Evolutionary conservation across 768 basidiomycete species (phyloP).

Genomic region (Leccinellum rugosiceps): DNA sequence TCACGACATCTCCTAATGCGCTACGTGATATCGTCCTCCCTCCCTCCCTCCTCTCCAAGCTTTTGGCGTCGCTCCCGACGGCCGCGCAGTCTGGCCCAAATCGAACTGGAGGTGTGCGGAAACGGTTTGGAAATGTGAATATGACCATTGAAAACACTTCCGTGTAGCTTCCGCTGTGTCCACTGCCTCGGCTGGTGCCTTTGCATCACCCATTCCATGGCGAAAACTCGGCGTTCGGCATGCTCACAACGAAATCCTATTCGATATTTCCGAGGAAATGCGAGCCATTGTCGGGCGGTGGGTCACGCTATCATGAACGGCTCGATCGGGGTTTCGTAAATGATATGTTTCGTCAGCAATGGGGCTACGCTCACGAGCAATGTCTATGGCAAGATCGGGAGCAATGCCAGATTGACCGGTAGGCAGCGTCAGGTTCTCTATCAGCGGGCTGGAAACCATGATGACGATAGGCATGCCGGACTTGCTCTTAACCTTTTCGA

Average conservation of each 20-base stretch:
- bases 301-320: neutral
- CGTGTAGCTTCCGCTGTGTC: conserved; percentile 33
- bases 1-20: conserved; percentile 87
- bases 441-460: neutral
- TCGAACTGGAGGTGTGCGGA: conserved; percentile 27
- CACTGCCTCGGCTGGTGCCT: conserved; percentile 44
- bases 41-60: conserved; percentile 79
- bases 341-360: conserved; percentile 42
- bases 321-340: neutral
- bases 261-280: conserved; percentile 84
- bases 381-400: conserved; percentile 75
- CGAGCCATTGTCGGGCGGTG: conserved; percentile 42
- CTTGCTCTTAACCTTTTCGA: conserved; percentile 70
- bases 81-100: conserved; percentile 24
- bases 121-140: neutral
- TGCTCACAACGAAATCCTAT: conserved; percentile 88
- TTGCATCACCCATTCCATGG: conserved; percentile 94
- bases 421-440: conserved; percentile 6
- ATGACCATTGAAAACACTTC: neutral
- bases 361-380: conserved; percentile 64
- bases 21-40: conserved; percentile 92
- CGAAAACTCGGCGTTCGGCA: conserved; percentile 80
- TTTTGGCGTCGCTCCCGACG: conserved; percentile 41
- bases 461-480: conserved; percentile 76
- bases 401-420: conserved; percentile 78